Conservation (phyloP, 495 filamentous ascomycete genomes). For the Lophium mytilinum region DNA sequence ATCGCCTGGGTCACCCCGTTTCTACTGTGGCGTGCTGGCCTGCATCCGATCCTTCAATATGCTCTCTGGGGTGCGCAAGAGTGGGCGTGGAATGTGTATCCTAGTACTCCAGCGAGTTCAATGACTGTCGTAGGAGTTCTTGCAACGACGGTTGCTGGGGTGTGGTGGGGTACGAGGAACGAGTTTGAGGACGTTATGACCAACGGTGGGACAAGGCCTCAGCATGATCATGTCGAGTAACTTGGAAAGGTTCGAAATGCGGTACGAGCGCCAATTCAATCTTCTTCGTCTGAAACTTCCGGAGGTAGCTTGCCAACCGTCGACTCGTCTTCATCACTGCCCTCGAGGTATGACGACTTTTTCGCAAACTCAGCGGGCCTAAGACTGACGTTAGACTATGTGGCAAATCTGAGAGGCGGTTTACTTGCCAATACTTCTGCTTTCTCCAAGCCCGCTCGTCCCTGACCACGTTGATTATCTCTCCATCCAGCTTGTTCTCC, state of each 20-base stretch:
- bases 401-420: background rate
- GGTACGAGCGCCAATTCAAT: slow-evolving; percentile 14
- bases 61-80: slow-evolving; percentile 77
- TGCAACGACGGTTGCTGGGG: slow-evolving; percentile 52
- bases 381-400: slow-evolving; percentile 9
- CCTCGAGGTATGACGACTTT: slow-evolving; percentile 46
- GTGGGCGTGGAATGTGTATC: slow-evolving; percentile 94
- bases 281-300: slow-evolving; percentile 54
- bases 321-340: slow-evolving; percentile 67
- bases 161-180: slow-evolving; percentile 52
- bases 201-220: background rate
- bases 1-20: slow-evolving; percentile 87
- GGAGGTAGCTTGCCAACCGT: slow-evolving; percentile 76
- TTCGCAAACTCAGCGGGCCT: slow-evolving; percentile 80
- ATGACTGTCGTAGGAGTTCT: slow-evolving; percentile 65
- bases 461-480: slow-evolving; percentile 86
- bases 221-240: slow-evolving; percentile 21
- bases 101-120: slow-evolving; percentile 79
- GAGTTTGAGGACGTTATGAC: slow-evolving; percentile 27
- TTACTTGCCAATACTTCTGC: slow-evolving; percentile 72
- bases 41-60: slow-evolving; percentile 66
- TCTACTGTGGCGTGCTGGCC: slow-evolving; percentile 73
- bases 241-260: slow-evolving; percentile 6
- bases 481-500: slow-evolving; percentile 72
- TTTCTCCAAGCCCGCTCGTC: slow-evolving; percentile 91